Base-by-base conservation (phyloP, 1,284 basidiomycete genomes). In the Fomitiporia mediterranea region DNA sequence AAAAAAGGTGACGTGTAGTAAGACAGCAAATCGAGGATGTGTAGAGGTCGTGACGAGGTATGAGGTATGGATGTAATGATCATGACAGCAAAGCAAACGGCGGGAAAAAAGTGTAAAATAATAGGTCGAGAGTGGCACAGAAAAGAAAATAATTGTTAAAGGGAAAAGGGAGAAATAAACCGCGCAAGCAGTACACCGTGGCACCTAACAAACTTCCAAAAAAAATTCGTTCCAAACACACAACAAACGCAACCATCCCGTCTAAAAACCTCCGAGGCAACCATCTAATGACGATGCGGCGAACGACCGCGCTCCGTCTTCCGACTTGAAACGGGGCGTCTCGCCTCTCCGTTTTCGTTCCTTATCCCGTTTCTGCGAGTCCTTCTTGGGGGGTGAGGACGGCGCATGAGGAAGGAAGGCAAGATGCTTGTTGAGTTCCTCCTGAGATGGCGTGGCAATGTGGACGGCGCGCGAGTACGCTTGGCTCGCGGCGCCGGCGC, bases 241-340 rank as follows among this genome's bases (percentile, higher is more conserved):
- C 6, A 25, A n/a, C 30, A 23, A 11, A 38, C 48, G 6, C 17
- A 30, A 11, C 23, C 27, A 17, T 35, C 17, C 19, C 13, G 23
- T 39, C 53, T 59, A 74, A 59, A 79, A 79, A 3, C 77, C 77
- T 42, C 74, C 79, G 32, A 79, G 65, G 61, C 77, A 79, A 8
- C 72, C 73, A n/a, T 78, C 71, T 57, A 67, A 63, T 55, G 68
- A 61, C 30, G 68, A 64, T 56, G 50, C 56, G 6, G 63, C 30
- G 11, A 75, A 73, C 43, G 68, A 65, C 55, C 60, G 67, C 62
- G 62, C 62, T 53, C 43, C 43, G 51, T 60, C 55, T 49, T 51
- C 43, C 19, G 40, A 60, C 38, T 57, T 64, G 55, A 56, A 60
- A 11, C 53, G 47, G 13, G 39, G 7, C 17, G 19, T 19, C 3